Evolutionary conservation across 768 basidiomycete species (phyloP), one percentile per base, ranked within the genome.

Genomic region (Neoboletus magnificus): DNA sequence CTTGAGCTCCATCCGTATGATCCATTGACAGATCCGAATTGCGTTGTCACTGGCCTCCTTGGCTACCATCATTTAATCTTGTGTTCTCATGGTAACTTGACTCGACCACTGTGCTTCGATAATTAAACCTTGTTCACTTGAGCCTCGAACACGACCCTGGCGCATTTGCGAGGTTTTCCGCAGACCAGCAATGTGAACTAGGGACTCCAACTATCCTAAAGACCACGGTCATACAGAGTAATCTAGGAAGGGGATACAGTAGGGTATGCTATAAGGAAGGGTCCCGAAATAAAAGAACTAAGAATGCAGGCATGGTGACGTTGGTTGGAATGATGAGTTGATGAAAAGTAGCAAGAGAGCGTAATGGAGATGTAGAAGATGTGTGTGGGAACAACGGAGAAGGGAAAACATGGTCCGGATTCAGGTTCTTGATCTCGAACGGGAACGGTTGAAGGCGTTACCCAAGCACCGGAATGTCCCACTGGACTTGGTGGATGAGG

Each of bases 381-480:
- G 41, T 13, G 47, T 35, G 59, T 64, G 56, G 16, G 55, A 57
- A 53, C 23, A 23, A 27, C n/a, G 27, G 2, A 9, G 18, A 49
- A 27, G 22, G 36, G 2, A 23, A 43, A 16, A 3, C 5, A 50
- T 45, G 54, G 39, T 32, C 46, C 20, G 41, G 56, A 39, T 37
- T 22, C 39, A 16, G 33, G 52, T 23, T 57, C 54, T 59, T 2
- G 62, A 68, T 55, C 53, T 70, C 15, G 59, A 39, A 16, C 70
- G 66, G 45, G 60, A 54, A 44, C 70, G 64, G 10, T 43, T 49
- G 12, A 70, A 20, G 9, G 48, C 65, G 42, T 37, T 57, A 15
- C 69, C 45, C 53, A 65, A 30, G 9, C 65, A 61, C 49, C 33
- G 59, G 15, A 71, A 41, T 11, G 67, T 58, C 6, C 63, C 55